Evolutionary conservation across 2,329 filamentous ascomycete genomes (phyloP).

Genomic region (Exophiala lecanii-corni): DNA sequence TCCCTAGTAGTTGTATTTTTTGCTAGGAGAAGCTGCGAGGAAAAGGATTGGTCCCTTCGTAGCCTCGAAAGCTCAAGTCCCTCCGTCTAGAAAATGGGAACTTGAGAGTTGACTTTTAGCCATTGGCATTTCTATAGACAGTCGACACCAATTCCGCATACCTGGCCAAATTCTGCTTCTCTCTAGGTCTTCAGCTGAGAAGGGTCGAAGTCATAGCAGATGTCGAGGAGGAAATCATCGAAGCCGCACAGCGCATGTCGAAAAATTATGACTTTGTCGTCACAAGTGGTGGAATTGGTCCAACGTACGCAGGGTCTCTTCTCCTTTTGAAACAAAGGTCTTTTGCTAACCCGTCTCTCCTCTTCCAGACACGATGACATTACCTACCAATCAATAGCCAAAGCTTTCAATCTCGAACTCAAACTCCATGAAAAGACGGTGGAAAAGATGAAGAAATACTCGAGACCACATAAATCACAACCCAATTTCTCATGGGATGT

Average conservation of each 20-base stretch:
- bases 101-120: no score
- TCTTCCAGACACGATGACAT: slow-evolving; percentile 83
- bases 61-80: no score
- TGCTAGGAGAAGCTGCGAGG: no score
- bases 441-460: slow-evolving; percentile 76
- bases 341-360: neutral
- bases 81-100: no score
- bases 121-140: slow-evolving; percentile 42
- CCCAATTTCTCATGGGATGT: slow-evolving; percentile 78
- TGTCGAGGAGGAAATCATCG: slow-evolving; percentile 83
- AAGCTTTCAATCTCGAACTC: slow-evolving; percentile 74
- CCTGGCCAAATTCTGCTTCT: slow-evolving; percentile 63
- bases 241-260: slow-evolving; percentile 83
- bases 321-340: neutral
- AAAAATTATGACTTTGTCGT: slow-evolving; percentile 88
- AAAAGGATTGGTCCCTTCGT: no score
- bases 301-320: slow-evolving; percentile 61
- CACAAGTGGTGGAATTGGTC: slow-evolving; percentile 91
- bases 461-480: slow-evolving; percentile 67
- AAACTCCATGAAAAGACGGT: slow-evolving; percentile 73
- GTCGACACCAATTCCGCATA: slow-evolving; percentile 63
- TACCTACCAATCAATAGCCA: slow-evolving; percentile 89
- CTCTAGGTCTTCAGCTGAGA: slow-evolving; percentile 65
- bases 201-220: slow-evolving; percentile 90
- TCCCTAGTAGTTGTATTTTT: slow-evolving; percentile 9